Evolutionary conservation across 1,284 basidiomycete genomes (phyloP).

Genomic region (Vanrija pseudolonga): DNA sequence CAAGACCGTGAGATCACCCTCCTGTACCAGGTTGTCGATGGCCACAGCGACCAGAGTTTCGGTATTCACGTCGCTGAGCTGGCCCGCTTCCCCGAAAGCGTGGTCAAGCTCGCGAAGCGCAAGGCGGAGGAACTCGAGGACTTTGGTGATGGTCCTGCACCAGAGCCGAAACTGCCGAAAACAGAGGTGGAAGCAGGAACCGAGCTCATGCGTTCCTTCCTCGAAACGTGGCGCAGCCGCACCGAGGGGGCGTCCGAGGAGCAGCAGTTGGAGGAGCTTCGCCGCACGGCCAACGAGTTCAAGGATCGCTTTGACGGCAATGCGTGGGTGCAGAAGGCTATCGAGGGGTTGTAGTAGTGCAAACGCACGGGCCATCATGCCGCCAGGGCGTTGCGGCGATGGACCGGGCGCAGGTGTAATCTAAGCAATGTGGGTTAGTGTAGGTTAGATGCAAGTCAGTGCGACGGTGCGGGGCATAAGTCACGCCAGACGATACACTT

Average conservation of each 20-base stretch:
- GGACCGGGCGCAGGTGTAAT: too few species aligned
- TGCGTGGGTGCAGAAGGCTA: conserved; percentile 66
- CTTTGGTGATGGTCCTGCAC: conserved; percentile 57
- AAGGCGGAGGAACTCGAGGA: conserved; percentile 97
- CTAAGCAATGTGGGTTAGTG: too few species aligned
- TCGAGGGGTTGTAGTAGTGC: conserved; percentile 52
- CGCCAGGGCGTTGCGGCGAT: too few species aligned
- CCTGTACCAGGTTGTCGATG: conserved; percentile 92
- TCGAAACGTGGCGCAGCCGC: conserved; percentile 65
- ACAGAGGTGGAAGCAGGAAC: conserved; percentile 74
- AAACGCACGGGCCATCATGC: too few species aligned
- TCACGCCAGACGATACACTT: too few species aligned
- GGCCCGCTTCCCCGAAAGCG: conserved; percentile 91
- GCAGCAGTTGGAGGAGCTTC: conserved; percentile 64
- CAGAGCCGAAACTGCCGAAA: conserved; percentile 55
- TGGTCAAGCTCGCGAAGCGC: conserved; percentile 88
- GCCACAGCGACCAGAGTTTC: conserved; percentile 91
- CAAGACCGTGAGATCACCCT: conserved; percentile 85
- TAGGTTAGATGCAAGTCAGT: too few species aligned
- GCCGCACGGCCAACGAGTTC: conserved; percentile 63
- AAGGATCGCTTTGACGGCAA: conserved; percentile 67
- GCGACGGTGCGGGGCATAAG: too few species aligned
- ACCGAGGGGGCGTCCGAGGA: conserved; percentile 54
- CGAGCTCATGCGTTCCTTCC: conserved; percentile 71
- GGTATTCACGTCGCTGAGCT: conserved; percentile 97